Evolutionary conservation across 371 early-diverging fungal species (phyloP), one percentile per base, ranked within the genome.

Genomic region (Catenaria anguillulae): DNA sequence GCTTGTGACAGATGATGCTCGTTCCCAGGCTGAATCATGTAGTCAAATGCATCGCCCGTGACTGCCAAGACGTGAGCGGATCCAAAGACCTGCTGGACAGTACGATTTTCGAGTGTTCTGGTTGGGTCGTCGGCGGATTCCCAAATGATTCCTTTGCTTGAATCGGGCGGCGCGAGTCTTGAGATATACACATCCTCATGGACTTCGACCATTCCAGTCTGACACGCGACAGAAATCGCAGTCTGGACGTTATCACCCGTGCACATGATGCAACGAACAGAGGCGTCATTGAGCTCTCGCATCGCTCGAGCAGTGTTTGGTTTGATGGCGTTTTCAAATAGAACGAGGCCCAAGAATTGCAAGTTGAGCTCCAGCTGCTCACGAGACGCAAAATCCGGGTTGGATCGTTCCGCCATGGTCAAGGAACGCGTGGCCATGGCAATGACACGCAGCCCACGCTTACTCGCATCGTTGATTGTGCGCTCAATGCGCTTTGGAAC

Each of bases 211-310:
- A 98, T 70, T 13, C 86, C 87, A 67, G 91, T 90, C 68, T 94
- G 93, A 63, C 85, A 80, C 4, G 92, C 91, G 4, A 99, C 99
- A 59, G 93, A 92, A 58, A 98, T 83, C 2, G 98, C 98, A 1
- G 99, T 99, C 52, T 98, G 77, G n/a, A 95, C 84, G 71, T 95
- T 95, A 73, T 99, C 99, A 19, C 96, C 99, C 0, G 99, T 99
- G 70, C 97, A 97, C 98, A 99, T 99, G 56, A 96, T 82, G 71
- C 85, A 87, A 35, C 92, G 81, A 61, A 99, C 90, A 29, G 80
- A 80, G 24, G 99, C 99, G 33, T 75, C 75, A 42, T 81, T 79
- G 24, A 99, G 81, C 33, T 84, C 85, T 33, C 79, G 70, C n/a
- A 99, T 82, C 0, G 92, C 90, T 1, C 81, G 71, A 15, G 78